phyloP scores from a whole-genome alignment of 352 stramenopile species.

The Phytophthora vignae region DNA sequence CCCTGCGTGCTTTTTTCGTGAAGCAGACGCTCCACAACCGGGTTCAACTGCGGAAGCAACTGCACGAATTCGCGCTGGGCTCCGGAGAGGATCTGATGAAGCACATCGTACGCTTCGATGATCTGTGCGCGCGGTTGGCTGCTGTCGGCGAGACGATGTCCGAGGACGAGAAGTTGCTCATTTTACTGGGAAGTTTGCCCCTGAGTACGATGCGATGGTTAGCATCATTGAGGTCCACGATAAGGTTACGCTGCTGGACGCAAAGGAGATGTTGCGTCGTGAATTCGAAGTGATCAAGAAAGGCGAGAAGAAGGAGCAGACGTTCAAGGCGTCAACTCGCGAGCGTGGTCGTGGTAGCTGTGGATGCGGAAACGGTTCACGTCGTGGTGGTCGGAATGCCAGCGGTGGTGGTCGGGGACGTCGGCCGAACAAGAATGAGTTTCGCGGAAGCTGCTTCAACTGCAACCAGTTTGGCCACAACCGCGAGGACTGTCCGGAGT shows the following conservation, averaged over 20 bases:
- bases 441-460: slow-evolving; percentile 8
- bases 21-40: slow-evolving; percentile 27
- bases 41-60: slow-evolving; percentile 30
- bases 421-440: background rate
- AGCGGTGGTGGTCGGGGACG: background rate
- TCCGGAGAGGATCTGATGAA: slow-evolving; percentile 23
- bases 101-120: slow-evolving; percentile 27
- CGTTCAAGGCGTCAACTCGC: slow-evolving; percentile 14
- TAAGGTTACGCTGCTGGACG: slow-evolving; percentile 17
- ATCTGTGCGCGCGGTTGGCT: slow-evolving; percentile 16
- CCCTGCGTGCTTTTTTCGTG: slow-evolving; percentile 25
- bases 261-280: slow-evolving; percentile 35
- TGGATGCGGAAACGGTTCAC: background rate
- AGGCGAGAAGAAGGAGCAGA: slow-evolving; percentile 10
- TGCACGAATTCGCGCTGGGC: slow-evolving; percentile 19
- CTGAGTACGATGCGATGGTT: slow-evolving; percentile 35
- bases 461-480: slow-evolving; percentile 15
- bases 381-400: background rate
- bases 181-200: slow-evolving; percentile 21
- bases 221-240: slow-evolving; percentile 26
- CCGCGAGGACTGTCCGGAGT: background rate
- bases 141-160: slow-evolving; percentile 19
- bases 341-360: background rate
- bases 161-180: slow-evolving; percentile 19
- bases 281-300: slow-evolving; percentile 18